Evolutionary conservation across 371 early-diverging fungal species (phyloP), one percentile per base, ranked within the genome.

Genomic region (Cladochytrium tenue): DNA sequence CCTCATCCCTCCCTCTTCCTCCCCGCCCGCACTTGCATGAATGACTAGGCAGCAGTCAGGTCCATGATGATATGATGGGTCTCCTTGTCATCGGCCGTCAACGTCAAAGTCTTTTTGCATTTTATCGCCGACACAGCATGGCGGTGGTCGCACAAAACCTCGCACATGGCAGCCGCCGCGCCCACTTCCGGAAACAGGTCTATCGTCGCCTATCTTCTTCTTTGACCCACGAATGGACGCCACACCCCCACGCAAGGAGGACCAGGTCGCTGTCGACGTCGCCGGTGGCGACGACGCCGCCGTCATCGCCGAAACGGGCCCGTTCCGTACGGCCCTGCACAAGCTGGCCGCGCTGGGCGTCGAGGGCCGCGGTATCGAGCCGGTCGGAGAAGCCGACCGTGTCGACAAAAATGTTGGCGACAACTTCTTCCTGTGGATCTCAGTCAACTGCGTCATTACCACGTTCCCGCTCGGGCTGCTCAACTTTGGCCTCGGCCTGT

Each of bases 391-490:
- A 20, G 13, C 4, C 58, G 25, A 15, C 4, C 20, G 58, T 10
- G 32, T 10, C 13, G 31, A 15, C 17, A 32, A 4, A 5, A 25
- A 17, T 17, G 58, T 32, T 25, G 13, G 33, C 50, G 60, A 5
- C 10, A 60, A 43, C 50, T 43, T 60, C 50, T 43, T 50, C 17
- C 20, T 60, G 10, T 60, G 60, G 60, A 28, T 28, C 17, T 60
- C 60, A 10, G 5, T 17, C 43, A 60, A 60, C 60, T 17, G 4
- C 17, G 34, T 64, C 43, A 56, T 63, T 10, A 52, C 65, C 2
- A 60, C 69, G 13, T 64, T 72, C 56, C 64, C 71, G 20, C 51
- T 71, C 31, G 71, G 63, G 13, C 51, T 32, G 31, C 10, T 52
- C 23, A 3, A 56, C 60, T 75, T 68, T 34, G 33, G 2, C 31